Evolutionary conservation across 1,139 yeast genomes (phyloP).

Genomic region (Pneumocystis wakefieldiae): DNA sequence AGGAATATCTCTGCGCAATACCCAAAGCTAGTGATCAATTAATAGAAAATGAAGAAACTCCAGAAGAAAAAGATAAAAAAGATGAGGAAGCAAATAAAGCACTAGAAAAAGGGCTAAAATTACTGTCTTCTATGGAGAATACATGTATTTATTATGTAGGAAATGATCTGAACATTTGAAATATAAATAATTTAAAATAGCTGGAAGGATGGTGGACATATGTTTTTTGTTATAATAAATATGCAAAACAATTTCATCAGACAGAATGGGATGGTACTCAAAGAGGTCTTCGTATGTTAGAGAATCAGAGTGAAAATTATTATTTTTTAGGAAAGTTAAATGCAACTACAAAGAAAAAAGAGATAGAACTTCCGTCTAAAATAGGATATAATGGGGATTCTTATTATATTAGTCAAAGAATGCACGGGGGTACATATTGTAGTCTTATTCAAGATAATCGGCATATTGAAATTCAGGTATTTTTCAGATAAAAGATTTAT

Average conservation of each 20-base stretch:
- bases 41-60: neutral
- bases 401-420: conserved; percentile 37
- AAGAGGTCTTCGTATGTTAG: conserved; percentile 12
- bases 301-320: conserved; percentile 12
- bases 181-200: conserved; percentile 3
- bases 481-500: neutral
- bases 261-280: conserved; percentile 15
- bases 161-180: neutral
- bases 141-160: neutral
- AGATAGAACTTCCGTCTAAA: conserved; percentile 16
- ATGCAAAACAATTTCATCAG: conserved; percentile 44
- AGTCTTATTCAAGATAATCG: conserved; percentile 56
- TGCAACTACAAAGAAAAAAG: neutral
- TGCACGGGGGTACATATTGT: conserved; percentile 53
- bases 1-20: neutral
- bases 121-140: neutral
- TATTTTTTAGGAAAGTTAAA: conserved; percentile 4
- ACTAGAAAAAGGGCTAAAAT: neutral
- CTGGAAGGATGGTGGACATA: conserved; percentile 48
- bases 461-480: conserved; percentile 45
- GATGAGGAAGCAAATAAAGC: neutral
- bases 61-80: neutral
- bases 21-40: neutral
- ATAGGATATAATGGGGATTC: conserved; percentile 25
- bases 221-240: conserved; percentile 40